These are phyloP conservation scores for Coniochaeta sp. DNA, from an alignment of 2,329 filamentous ascomycete genomes.

Conservation along the genomic window DNA sequence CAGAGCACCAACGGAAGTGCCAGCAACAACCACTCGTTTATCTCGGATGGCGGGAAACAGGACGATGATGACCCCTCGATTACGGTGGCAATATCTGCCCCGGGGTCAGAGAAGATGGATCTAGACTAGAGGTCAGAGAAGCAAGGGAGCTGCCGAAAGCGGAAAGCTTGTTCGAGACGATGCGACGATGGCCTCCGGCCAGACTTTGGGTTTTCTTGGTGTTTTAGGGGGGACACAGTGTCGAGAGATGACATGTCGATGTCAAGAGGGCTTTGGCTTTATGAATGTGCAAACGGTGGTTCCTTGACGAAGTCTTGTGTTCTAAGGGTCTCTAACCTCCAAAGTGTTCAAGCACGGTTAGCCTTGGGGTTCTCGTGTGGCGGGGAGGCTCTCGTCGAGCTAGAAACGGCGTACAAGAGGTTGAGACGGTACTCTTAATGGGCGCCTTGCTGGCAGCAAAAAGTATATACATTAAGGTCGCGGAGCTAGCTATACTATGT, in stretches of 20 bases:
- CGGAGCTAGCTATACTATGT: too few relatives aligned
- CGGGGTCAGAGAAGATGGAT: slow-evolving; percentile 13
- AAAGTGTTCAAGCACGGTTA: not conserved
- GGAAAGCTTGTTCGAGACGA: not conserved
- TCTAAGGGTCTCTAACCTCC: not conserved
- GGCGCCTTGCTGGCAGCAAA: not conserved
- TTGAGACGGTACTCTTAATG: not conserved
- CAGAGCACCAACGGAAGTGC: not conserved
- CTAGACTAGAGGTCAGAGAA: slow-evolving; percentile 9
- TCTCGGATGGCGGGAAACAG: slow-evolving; percentile 8
- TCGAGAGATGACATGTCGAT: not conserved
- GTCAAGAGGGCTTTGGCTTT: not conserved
- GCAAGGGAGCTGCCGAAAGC: not conserved
- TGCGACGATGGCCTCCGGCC: not conserved
- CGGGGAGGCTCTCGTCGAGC: not conserved
- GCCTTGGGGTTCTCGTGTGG: not conserved
- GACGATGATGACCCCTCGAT: slow-evolving; percentile 20
- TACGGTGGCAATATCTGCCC: slow-evolving; percentile 14
- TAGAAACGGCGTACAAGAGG: not conserved
- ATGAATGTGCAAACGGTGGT: not conserved
- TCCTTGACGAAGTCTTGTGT: not conserved
- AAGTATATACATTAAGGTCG: not conserved
- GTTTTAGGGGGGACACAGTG: not conserved
- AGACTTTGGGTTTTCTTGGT: not conserved
- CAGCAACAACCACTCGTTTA: slow-evolving; percentile 8